phyloP scores from a whole-genome alignment of 331 rosid genomes.

The Saraca asoca region DNA sequence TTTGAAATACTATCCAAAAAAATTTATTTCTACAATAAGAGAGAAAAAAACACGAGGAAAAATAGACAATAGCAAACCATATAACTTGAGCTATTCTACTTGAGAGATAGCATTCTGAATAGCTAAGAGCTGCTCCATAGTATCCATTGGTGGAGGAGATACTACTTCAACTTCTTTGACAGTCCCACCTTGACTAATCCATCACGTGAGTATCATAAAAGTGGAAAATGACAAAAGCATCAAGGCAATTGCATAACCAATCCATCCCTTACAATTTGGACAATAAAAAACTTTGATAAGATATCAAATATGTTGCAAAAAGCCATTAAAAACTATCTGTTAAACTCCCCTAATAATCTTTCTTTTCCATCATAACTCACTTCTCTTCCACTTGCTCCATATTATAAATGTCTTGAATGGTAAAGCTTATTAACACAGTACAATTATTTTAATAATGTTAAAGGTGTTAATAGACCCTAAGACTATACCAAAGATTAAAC shows the following conservation, averaged over 20 bases:
- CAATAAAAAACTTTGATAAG: conserved; percentile 3
- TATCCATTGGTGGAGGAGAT: conserved; percentile 79
- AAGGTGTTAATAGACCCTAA: no score
- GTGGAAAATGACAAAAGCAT: conserved; percentile 49
- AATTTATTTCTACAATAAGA: background rate
- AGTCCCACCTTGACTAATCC: conserved; percentile 54
- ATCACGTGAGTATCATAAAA: conserved; percentile 69
- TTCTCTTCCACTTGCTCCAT: no score
- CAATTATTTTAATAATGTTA: no score
- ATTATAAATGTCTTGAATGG: no score
- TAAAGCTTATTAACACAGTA: no score
- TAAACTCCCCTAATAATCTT: background rate
- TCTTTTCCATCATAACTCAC: background rate
- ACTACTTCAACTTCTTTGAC: conserved; percentile 64
- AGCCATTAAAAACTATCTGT: background rate
- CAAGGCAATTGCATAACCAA: conserved; percentile 61
- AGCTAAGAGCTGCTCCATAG: conserved; percentile 93
- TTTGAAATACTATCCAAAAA: no score
- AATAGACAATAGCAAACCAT: conserved; percentile 70
- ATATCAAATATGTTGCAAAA: conserved; percentile 9
- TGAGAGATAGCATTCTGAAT: conserved; percentile 83
- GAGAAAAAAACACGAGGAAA: conserved; percentile 78
- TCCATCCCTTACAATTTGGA: conserved; percentile 73
- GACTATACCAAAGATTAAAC: no score
- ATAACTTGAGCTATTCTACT: conserved; percentile 71